Evolutionary conservation across 176 grass and related monocot species (phyloP).

Genomic region (sorghum (Sorghum bicolor)): DNA sequence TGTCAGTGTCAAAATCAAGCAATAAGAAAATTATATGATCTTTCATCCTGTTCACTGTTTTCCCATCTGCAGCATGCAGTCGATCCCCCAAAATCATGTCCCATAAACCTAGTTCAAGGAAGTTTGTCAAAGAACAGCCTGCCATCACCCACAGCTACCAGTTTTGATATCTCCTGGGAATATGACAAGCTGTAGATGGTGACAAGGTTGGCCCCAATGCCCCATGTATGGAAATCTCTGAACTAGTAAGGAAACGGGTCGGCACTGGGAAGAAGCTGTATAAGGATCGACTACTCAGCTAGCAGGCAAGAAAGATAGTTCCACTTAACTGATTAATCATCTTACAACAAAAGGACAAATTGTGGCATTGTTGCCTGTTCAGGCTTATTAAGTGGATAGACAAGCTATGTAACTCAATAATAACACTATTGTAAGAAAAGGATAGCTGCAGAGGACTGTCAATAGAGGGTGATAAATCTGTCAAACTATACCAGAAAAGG

Average conservation of each 20-base stretch:
- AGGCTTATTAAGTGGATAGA: not conserved
- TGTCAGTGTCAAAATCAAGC: not conserved
- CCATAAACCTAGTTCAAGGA: not conserved
- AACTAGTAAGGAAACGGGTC: not conserved
- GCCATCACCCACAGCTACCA: not conserved
- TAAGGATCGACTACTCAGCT: not conserved
- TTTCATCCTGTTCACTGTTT: not conserved
- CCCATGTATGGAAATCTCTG: not conserved
- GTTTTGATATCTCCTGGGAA: not conserved
- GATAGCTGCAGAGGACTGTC: not conserved
- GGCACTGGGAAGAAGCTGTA: not conserved
- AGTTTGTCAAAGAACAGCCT: not conserved
- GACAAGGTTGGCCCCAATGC: not conserved
- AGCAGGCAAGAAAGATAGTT: not conserved
- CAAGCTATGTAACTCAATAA: not conserved
- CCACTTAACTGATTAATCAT: not conserved
- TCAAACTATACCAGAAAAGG: not conserved
- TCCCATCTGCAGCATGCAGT: not conserved
- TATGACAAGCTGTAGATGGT: not conserved
- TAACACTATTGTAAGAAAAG: not conserved
- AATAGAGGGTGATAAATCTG: not conserved
- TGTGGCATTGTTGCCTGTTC: not conserved
- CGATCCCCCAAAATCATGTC: not conserved
- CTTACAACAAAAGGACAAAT: not conserved
- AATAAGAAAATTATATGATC: not conserved